Conservation (phyloP, 768 basidiomycete genomes). For the Paxillus ammoniavirescens region DNA sequence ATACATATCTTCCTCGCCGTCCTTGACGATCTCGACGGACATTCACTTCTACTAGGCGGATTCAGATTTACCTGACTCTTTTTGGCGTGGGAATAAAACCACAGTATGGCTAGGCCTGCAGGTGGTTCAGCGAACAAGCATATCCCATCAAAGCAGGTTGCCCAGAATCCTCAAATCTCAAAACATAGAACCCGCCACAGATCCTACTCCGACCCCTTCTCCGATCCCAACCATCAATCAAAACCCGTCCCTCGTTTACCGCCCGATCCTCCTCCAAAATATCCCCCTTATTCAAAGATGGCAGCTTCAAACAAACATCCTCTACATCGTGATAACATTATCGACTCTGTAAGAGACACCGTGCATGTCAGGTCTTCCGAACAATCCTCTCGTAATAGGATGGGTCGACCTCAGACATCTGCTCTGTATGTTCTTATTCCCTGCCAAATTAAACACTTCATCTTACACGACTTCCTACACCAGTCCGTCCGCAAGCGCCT, state of each 20-base stretch:
- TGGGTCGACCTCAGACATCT: constrained; percentile 59
- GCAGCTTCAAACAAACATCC: constrained; percentile 29
- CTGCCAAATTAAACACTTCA: constrained; percentile 18
- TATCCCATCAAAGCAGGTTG: constrained; percentile 20
- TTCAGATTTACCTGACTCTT: background rate
- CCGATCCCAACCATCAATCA: constrained; percentile 34
- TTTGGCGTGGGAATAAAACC: constrained; percentile 27
- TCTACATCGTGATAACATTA: constrained; percentile 41
- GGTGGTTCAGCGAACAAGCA: constrained; percentile 21
- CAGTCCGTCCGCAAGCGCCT: constrained; percentile 19
- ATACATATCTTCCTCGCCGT: background rate
- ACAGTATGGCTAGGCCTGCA: constrained; percentile 18
- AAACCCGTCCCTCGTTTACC: constrained; percentile 42
- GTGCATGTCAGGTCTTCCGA: constrained; percentile 52
- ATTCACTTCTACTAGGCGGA: background rate
- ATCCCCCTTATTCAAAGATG: constrained; percentile 24
- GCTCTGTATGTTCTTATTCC: constrained; percentile 23
- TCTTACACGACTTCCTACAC: constrained; percentile 9
- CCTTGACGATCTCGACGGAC: background rate
- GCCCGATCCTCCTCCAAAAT: constrained; percentile 34
- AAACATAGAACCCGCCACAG: constrained; percentile 38
- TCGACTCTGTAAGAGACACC: constrained; percentile 68
- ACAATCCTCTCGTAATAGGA: constrained; percentile 43
- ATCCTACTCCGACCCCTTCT: constrained; percentile 55
- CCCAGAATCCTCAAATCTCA: constrained; percentile 20